Conservation (phyloP, 2,329 filamentous ascomycete species). For the Penicillium glabrum region DNA sequence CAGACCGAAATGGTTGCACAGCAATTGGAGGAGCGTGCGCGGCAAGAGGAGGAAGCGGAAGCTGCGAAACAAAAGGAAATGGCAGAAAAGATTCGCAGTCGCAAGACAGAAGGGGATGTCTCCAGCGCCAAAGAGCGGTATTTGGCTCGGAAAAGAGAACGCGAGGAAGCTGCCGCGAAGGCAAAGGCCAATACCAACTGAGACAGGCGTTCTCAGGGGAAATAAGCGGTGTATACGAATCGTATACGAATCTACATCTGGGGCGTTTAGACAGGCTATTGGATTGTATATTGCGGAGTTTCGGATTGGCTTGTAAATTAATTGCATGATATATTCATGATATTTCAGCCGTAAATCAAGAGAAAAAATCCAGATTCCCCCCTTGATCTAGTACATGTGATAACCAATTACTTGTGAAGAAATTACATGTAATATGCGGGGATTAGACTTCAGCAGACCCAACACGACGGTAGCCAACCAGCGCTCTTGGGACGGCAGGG, state of each 20-base stretch:
- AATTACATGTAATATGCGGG: no score
- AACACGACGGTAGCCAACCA: no score
- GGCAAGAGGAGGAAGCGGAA: slow-evolving; percentile 58
- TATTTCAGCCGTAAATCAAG: no score
- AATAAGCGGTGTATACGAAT: not conserved
- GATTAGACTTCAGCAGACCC: no score
- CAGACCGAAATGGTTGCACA: slow-evolving; percentile 62
- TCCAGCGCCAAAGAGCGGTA: slow-evolving; percentile 62
- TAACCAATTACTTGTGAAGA: no score
- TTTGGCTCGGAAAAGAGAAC: slow-evolving; percentile 59
- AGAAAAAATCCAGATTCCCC: no score
- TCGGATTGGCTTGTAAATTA: not conserved
- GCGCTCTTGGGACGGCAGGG: no score
- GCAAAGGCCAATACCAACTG: slow-evolving; percentile 17
- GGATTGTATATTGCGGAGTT: not conserved
- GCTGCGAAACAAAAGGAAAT: slow-evolving; percentile 53
- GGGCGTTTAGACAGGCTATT: not conserved
- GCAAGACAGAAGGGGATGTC: slow-evolving; percentile 59
- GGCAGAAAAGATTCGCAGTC: slow-evolving; percentile 58
- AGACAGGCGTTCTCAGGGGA: not conserved
- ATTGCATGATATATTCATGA: not conserved
- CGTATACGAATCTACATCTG: not conserved
- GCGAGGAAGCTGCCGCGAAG: slow-evolving; percentile 39
- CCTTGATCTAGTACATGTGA: no score
- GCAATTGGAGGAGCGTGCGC: slow-evolving; percentile 58